Base-by-base conservation (phyloP, 352 stramenopile species). In the Pythium coloratum region DNA sequence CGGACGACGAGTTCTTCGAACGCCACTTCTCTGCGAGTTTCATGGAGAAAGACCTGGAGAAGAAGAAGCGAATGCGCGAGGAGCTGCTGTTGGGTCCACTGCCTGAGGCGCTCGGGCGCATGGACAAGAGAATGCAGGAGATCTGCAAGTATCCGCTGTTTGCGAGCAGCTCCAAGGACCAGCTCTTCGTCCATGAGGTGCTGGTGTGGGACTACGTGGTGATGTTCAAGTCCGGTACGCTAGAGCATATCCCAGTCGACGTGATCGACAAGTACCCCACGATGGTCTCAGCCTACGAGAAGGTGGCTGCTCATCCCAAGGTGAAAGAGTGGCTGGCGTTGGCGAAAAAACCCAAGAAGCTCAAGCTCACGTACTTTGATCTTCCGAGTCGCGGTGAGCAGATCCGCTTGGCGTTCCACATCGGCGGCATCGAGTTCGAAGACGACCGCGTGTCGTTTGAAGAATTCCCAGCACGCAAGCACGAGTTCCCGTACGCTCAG, bases 351-450 rank as follows among this genome's bases (percentile, higher is more conserved):
- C 42, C 42, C 14, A 49, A 26, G 42, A 49, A 49, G 9, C 56
- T 70, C 42, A 77, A 63, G 64, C 57, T 83, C 50, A 74, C 72
- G 34, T 83, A 83, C 44, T 83, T 82, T 42, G 61, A 80, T 63
- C 28, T 77, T 13, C 32, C 56, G 14, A 73, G 51, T 26, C 70
- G 74, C 14, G 76, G 62, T 14, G 67, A 73, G 58, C 32, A 61
- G 8, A 59, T 71, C 28, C 70, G 73, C 18, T 18, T 49, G 2
- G 42, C 42, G 34, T 42, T 83, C 8, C 36, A 51, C 38, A 30
- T 76, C 50, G 74, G 64, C 34, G 69, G 55, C 33, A 49, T 84
- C 40, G 47, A 71, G 9, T 84, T 84, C 49, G 53, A 67, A 50
- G 76, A 84, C 62, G 36, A 75, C 20, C 71, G 76, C n/a, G 28